Evolutionary conservation across 345 rosid genomes (phyloP).

Genomic region (Populus pruinosa): DNA sequence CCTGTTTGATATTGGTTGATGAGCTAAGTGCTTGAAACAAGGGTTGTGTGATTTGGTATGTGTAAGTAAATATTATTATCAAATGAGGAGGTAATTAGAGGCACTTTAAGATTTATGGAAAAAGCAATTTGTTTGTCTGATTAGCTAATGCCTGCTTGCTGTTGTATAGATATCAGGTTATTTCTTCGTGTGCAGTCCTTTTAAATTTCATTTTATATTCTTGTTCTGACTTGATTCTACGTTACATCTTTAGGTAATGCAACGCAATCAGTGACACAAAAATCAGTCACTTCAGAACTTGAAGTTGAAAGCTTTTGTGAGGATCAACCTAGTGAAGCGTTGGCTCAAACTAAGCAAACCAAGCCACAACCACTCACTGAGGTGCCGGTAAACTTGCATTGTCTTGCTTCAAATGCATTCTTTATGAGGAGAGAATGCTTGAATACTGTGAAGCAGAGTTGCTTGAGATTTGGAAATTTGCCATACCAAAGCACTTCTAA

Average conservation of each 20-base stretch:
- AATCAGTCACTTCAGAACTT: constrained; percentile 1
- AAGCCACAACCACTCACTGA: neutral
- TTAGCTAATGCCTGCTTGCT: neutral
- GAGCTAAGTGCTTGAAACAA: neutral
- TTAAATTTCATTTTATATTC: neutral
- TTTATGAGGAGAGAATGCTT: constrained; percentile 1
- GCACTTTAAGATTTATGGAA: neutral
- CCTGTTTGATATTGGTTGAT: neutral
- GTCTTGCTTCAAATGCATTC: constrained; percentile 4
- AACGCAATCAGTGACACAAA: neutral
- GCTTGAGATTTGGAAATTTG: constrained; percentile 7
- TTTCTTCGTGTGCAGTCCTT: neutral
- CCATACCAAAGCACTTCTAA: neutral
- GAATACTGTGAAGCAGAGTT: constrained; percentile 1
- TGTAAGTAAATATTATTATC: neutral
- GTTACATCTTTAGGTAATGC: neutral
- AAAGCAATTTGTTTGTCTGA: no score
- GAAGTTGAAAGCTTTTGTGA: neutral
- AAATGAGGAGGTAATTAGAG: neutral
- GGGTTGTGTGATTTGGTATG: neutral
- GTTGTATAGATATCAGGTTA: neutral
- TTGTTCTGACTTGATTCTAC: neutral
- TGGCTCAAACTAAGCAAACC: neutral
- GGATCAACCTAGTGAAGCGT: neutral
- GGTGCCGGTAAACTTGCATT: constrained; percentile 1